These are phyloP conservation scores for Candida multigemmis DNA, from an alignment of 805 yeast species.

Conservation along the genomic window DNA sequence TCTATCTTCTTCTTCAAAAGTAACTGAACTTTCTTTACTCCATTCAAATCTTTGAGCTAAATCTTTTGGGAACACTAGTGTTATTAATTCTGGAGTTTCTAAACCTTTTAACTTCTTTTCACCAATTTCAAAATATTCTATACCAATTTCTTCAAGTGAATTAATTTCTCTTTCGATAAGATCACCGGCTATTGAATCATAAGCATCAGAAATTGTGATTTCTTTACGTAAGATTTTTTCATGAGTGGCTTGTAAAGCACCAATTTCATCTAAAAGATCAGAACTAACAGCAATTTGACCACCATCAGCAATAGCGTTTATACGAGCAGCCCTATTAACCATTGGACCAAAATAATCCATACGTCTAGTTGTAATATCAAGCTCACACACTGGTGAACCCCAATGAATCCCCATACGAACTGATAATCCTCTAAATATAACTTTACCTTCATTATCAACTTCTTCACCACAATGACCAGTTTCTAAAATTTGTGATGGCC, in stretches of 20 bases:
- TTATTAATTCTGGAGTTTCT: slow-evolving; percentile 84
- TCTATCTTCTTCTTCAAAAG: slow-evolving; percentile 13
- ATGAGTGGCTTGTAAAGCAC: slow-evolving; percentile 43
- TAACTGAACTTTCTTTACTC: slow-evolving; percentile 16
- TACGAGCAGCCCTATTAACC: slow-evolving; percentile 93
- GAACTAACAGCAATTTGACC: slow-evolving; percentile 90
- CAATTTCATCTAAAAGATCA: slow-evolving; percentile 71
- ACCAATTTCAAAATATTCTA: slow-evolving; percentile 61
- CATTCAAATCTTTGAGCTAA: slow-evolving; percentile 52
- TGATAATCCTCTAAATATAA: slow-evolving; percentile 78
- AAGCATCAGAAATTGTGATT: slow-evolving; percentile 26
- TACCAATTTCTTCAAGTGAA: slow-evolving; percentile 61
- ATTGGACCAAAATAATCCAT: slow-evolving; percentile 99
- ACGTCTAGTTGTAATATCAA: slow-evolving; percentile 88
- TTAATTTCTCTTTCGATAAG: slow-evolving; percentile 57
- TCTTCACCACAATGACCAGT: slow-evolving; percentile 79
- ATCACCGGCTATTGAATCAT: slow-evolving; percentile 38
- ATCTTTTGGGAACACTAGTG: slow-evolving; percentile 64
- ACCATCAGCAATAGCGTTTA: slow-evolving; percentile 92
- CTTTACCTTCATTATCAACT: slow-evolving; percentile 48
- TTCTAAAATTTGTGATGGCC: slow-evolving; percentile 90
- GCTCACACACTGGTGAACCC: slow-evolving; percentile 96
- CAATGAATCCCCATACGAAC: slow-evolving; percentile 98
- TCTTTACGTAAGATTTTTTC: slow-evolving; percentile 22
- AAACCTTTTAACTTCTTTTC: slow-evolving; percentile 88